Evolutionary conservation across 129 eudicot genomes (phyloP).

Genomic region (Calendula officinalis): DNA sequence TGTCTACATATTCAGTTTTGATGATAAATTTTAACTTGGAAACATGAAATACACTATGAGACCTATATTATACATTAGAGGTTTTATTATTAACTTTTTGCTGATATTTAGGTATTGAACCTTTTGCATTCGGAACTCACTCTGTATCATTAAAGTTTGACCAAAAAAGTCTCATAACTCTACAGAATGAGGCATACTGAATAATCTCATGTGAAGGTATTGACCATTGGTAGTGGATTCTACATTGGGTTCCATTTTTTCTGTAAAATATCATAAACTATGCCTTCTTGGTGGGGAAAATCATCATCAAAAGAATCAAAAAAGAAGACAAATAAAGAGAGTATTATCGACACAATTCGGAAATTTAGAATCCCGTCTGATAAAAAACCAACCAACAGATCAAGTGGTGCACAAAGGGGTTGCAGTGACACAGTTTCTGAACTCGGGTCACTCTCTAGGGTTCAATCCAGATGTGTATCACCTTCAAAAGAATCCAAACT

Average conservation of each 20-base stretch:
- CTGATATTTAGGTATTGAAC: constrained; percentile 2
- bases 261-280: constrained; percentile 38
- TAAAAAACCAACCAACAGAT: constrained; percentile 55
- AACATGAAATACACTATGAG: constrained; percentile 10
- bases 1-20: not conserved
- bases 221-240: constrained; percentile 12
- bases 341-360: constrained; percentile 67
- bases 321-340: constrained; percentile 70
- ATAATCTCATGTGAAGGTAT: constrained; percentile 35
- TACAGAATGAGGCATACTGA: constrained; percentile 21
- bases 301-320: constrained; percentile 85
- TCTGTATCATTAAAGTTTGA: constrained; percentile 18
- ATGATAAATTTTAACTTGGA: not conserved
- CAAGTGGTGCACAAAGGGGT: constrained; percentile 53
- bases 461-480: constrained; percentile 75
- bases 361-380: constrained; percentile 69
- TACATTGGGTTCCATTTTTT: constrained; percentile 7
- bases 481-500: constrained; percentile 87
- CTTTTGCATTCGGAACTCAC: constrained; percentile 18
- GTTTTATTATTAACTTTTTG: constrained; percentile 4
- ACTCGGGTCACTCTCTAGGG: constrained; percentile 61
- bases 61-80: constrained; percentile 10
- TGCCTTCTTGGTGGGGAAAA: constrained; percentile 95
- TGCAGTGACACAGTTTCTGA: constrained; percentile 65
- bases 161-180: constrained; percentile 13